A percentile compares a stretch with the other conserved stretches of the same genome.
Conservation (phyloP, 1,284 basidiomycete species). For the Naganishia cerealis region DNA sequence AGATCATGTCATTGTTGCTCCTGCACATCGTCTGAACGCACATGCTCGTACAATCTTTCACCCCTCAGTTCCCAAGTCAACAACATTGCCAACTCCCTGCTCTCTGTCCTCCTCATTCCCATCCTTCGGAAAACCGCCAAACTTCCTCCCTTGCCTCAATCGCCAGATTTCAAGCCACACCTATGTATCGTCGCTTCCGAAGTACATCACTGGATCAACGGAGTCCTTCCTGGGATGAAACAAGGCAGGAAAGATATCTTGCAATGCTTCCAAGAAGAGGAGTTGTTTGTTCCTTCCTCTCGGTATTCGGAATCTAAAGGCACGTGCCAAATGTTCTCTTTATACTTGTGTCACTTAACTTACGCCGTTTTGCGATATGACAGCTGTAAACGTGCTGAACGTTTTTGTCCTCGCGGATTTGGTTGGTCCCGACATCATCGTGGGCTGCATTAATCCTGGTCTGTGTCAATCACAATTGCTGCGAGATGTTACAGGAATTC, state of each 20-base stretch:
- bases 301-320: slow-evolving; percentile 29
- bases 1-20: neutral
- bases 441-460: slow-evolving; percentile 31
- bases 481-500: neutral
- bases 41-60: neutral
- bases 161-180: slow-evolving; percentile 23
- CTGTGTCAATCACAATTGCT: slow-evolving; percentile 27
- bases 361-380: neutral
- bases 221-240: slow-evolving; percentile 22
- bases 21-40: too few relatives aligned
- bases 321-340: neutral
- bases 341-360: neutral
- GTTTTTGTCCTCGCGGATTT: slow-evolving; percentile 8
- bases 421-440: slow-evolving; percentile 20
- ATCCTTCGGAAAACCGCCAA: slow-evolving; percentile 23
- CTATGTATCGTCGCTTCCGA: slow-evolving; percentile 28
- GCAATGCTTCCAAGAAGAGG: slow-evolving; percentile 29
- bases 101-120: slow-evolving; percentile 30
- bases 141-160: slow-evolving; percentile 2
- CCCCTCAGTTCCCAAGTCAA: slow-evolving; percentile 30
- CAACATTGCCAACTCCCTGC: slow-evolving; percentile 32
- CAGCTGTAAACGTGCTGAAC: slow-evolving; percentile 31
- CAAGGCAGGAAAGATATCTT: slow-evolving; percentile 20
- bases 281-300: neutral
- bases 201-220: slow-evolving; percentile 29